Percentiles rank a stretch among this genome's conserved stretches.
Conservation (phyloP, 2,329 filamentous ascomycete genomes). For the Scytalidium sp. region DNA sequence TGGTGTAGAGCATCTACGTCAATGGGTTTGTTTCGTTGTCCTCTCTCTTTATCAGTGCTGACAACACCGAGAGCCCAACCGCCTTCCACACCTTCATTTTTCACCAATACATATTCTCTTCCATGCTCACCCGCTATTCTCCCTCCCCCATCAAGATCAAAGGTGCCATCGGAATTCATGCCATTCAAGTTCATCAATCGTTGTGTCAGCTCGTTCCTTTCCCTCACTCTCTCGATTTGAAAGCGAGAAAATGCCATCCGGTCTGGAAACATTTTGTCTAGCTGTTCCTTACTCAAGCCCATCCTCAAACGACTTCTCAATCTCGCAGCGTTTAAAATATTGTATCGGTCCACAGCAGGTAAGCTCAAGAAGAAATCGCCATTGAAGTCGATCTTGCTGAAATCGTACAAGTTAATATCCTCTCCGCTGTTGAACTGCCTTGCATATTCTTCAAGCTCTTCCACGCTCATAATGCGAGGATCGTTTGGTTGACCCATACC, state of each 20-base stretch:
- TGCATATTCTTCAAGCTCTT: constrained; percentile 92
- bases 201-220: constrained; percentile 93
- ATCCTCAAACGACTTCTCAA: constrained; percentile 85
- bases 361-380: constrained; percentile 92
- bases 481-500: constrained; percentile 90
- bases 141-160: constrained; percentile 55
- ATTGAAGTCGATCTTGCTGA: constrained; percentile 98
- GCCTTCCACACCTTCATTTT: constrained; percentile 91
- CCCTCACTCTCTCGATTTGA: constrained; percentile 89
- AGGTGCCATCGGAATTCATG: constrained; percentile 75
- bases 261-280: constrained; percentile 95
- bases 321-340: constrained; percentile 92
- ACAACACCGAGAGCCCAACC: constrained; percentile 96
- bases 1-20: constrained; percentile 74
- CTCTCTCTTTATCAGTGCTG: constrained; percentile 76
- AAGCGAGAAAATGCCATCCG: constrained; percentile 96
- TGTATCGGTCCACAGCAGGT: constrained; percentile 88
- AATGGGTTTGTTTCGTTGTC: constrained; percentile 82
- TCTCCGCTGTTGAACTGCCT: constrained; percentile 88
- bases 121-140: constrained; percentile 82
- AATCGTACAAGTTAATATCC: constrained; percentile 90
- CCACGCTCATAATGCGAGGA: constrained; percentile 91
- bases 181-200: constrained; percentile 91
- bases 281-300: constrained; percentile 93
- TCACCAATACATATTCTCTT: constrained; percentile 92